Evolutionary conservation across 2,329 filamentous ascomycete genomes (phyloP), one percentile per base, ranked within the genome.

Genomic region (Lecanosticta acicola): DNA sequence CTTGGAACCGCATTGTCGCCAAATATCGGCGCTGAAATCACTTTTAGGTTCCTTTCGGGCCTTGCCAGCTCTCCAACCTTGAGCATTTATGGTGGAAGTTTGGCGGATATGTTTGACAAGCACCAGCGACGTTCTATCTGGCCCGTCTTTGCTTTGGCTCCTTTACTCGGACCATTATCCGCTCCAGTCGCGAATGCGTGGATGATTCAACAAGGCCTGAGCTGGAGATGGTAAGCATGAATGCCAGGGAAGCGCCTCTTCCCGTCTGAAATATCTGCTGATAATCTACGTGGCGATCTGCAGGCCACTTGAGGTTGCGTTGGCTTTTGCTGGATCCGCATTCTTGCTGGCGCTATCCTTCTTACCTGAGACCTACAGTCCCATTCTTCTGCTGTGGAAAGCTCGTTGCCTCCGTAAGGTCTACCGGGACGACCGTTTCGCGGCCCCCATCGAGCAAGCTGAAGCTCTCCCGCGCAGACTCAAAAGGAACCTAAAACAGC

Each of bases 361-460:
- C 45, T 61, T 72, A 5, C 74, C 72, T 0, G 75, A 78, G 59
- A 78, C 74, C 0, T 76, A 72, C 49, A 59, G 68, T 1, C 73
- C 71, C 0, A 52, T 62, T 1, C 47, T 67, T 0, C 49, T 67
- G 13, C 49, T 52, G 13, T 67, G 57, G 56, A 63, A 63, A 43
- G 65, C 63, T 1, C 19, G 48, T n/a, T 57, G 61, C 26, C 36
- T 65, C 1, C 57, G 64, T 11, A 41, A 41, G 9, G 29, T 62
- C 2, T 63, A 61, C 9, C 59, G 58, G 1, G 45, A 56, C 21
- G 45, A 54, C 9, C 41, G 46, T 4, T 55, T 45, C 47, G 45
- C 35, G 14, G 45, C 46, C n/a, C 35, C 46, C 7, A 39, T 39
- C 18, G 32, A 41, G 11, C 29, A 43, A n/a, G n/a, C n/a, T 20